Evolutionary conservation across 2,329 filamentous ascomycete species (phyloP).

Genomic region (Fusarium caatingaense): DNA sequence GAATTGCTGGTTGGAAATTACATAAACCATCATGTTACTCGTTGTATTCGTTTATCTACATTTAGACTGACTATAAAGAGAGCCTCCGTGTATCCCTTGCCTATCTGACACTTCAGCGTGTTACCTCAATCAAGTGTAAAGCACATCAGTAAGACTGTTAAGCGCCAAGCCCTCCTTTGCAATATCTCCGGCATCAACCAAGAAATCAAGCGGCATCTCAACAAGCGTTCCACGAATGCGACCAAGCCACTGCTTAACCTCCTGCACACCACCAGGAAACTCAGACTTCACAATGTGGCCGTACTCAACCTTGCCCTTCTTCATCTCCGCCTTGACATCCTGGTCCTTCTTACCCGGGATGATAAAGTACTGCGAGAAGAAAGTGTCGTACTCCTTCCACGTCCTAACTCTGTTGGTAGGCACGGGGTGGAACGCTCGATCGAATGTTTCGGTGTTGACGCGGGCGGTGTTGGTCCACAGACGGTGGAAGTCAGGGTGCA

Average conservation of each 20-base stretch:
- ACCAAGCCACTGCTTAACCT: conserved; percentile 76
- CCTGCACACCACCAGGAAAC: conserved; percentile 77
- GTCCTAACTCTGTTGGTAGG: conserved; percentile 75
- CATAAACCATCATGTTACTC: background rate
- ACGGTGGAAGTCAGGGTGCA: conserved; percentile 73
- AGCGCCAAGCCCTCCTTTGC: conserved; percentile 82
- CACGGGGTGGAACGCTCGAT: conserved; percentile 83
- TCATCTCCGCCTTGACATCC: conserved; percentile 60
- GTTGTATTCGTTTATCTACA: background rate
- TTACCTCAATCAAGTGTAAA: conserved; percentile 68
- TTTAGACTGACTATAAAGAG: background rate
- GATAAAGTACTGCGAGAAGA: conserved; percentile 76
- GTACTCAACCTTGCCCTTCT: conserved; percentile 75
- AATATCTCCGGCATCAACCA: conserved; percentile 79
- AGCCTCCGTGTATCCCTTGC: background rate
- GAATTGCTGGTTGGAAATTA: background rate
- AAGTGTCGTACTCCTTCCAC: conserved; percentile 79
- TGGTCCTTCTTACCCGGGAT: conserved; percentile 64
- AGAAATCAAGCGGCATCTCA: conserved; percentile 94
- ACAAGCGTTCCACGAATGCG: conserved; percentile 78
- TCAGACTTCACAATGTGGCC: conserved; percentile 88
- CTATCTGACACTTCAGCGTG: background rate
- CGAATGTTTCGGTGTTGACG: conserved; percentile 84
- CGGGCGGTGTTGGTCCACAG: conserved; percentile 80
- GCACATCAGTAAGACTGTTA: conserved; percentile 76